Evolutionary conservation across 1,139 yeast species (phyloP), one percentile per base, ranked within the genome.

Genomic region (Candida sp.): DNA sequence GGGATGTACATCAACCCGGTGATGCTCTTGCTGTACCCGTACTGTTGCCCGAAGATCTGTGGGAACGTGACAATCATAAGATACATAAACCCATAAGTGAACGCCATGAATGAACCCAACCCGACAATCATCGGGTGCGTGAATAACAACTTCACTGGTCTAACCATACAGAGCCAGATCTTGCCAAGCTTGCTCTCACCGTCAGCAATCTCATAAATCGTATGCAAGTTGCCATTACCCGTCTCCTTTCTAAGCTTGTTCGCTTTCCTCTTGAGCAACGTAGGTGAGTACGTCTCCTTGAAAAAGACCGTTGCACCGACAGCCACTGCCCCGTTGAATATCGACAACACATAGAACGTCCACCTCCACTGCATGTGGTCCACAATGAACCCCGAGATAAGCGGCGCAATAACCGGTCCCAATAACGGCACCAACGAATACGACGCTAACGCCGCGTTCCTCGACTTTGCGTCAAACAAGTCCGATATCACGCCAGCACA

Each of bases 381-480:
- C 5, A 81, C 83, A 28, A 83, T 75, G 59, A 77, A 84, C 1
- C 88, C 88, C 1, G 85, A 74, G 28, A 83, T 72, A 5, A 84
- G 72, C 0, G 88, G 88, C 0, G 87, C 88, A 48, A 84, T 66
- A 0, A 83, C 83, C 1, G 90, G 88, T 0, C 92, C 93, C 47
- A 86, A 67, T 37, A 75, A 63, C 1, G 75, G 75, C n/a, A 77
- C 78, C 49, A 77, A 64, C 4, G 77, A 70, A 46, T 72, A 75
- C 0, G 78, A 77, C 2, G 81, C 79, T 50, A 76, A 64, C 0
- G 80, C 78, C 8, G 63, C 51, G 51, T 73, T 73, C 61, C 80
- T 65, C 25, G 68, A 62, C 47, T 68, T 66, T 31, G 78, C 75
- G 46, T 69, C 77, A 53, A 67, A 75, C 55, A 77, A 63, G 55